These are phyloP conservation scores for Panicum hallii DNA, from an alignment of 202 grass and related monocot species.

Conservation along the genomic window DNA sequence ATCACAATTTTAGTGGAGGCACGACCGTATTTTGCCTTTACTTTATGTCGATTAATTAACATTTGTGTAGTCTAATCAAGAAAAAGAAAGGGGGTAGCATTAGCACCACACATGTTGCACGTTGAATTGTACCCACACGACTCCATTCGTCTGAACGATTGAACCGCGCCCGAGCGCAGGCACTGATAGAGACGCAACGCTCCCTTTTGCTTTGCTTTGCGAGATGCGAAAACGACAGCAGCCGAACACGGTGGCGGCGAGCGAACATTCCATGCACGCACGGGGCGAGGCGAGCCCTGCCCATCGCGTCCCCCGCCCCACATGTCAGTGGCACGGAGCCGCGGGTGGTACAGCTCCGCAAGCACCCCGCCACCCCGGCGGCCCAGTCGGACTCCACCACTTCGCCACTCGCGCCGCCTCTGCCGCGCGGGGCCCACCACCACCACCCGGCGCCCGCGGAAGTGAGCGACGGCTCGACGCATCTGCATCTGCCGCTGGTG, in stretches of 20 bases:
- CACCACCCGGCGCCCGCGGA: neutral
- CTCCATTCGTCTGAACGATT: neutral
- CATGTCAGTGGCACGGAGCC: neutral
- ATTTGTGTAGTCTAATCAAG: neutral
- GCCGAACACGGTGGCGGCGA: neutral
- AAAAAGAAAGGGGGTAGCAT: neutral
- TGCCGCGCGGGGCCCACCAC: slow-evolving; percentile 6
- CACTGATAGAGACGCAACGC: neutral
- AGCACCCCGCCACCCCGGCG: neutral
- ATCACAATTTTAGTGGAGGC: neutral
- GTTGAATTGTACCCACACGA: slow-evolving; percentile 5
- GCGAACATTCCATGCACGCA: slow-evolving; percentile 37
- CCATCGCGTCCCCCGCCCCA: neutral
- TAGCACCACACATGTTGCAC: slow-evolving; percentile 14
- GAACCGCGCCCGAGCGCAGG: neutral
- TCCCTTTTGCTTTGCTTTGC: neutral
- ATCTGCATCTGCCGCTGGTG: neutral
- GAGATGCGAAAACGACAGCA: slow-evolving; percentile 28
- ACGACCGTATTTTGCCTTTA: neutral
- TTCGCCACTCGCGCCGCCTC: slow-evolving; percentile 31
- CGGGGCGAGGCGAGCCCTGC: neutral
- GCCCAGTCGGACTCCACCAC: slow-evolving; percentile 23
- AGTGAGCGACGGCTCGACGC: slow-evolving; percentile 29
- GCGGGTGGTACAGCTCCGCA: neutral
- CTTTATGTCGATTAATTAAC: neutral